These are phyloP conservation scores for Leccinum boreale DNA, from an alignment of 768 basidiomycete genomes.

Conservation along the genomic window DNA sequence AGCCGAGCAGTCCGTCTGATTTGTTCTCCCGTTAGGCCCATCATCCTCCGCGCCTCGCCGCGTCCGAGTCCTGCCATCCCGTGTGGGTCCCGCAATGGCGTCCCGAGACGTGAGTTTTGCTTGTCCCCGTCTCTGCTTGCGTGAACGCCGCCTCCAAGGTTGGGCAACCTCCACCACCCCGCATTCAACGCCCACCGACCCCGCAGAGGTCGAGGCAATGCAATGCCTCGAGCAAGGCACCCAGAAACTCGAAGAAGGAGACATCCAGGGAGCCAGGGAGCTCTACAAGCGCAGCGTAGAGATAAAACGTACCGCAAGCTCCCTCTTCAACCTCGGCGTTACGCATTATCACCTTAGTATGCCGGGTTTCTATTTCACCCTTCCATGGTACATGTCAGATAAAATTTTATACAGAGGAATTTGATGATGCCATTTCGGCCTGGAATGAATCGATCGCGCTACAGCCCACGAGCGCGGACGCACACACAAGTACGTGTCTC, in stretches of 20 bases:
- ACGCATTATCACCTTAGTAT: slow-evolving; percentile 86
- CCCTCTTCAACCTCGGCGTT: slow-evolving; percentile 85
- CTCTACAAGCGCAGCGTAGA: slow-evolving; percentile 78
- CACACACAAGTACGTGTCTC: slow-evolving; percentile 72
- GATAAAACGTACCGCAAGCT: slow-evolving; percentile 75
- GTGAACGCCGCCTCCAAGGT: slow-evolving; percentile 34
- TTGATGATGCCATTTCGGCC: slow-evolving; percentile 76
- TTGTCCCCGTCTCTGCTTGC: slow-evolving; percentile 5
- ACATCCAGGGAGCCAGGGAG: slow-evolving; percentile 72
- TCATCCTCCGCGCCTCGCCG: slow-evolving; percentile 9
- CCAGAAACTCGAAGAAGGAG: slow-evolving; percentile 80
- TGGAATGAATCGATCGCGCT: slow-evolving; percentile 84
- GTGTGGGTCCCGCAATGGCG: slow-evolving; percentile 2
- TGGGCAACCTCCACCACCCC: slow-evolving; percentile 80
- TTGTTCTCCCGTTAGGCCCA: slow-evolving; percentile 18
- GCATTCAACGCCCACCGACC: slow-evolving; percentile 79
- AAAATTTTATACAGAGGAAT: slow-evolving; percentile 60
- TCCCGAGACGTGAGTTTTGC: slow-evolving; percentile 29
- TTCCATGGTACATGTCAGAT: slow-evolving; percentile 15
- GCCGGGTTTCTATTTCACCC: slow-evolving; percentile 28
- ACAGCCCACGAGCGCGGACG: slow-evolving; percentile 81
- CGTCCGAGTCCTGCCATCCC: slow-evolving; percentile 5
- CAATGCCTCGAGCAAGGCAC: slow-evolving; percentile 82
- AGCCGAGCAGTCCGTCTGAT: slow-evolving; percentile 20
- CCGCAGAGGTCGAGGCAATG: slow-evolving; percentile 76